phyloP scores from a whole-genome alignment of 2,329 filamentous ascomycete species.

The Colletotrichum coccodes region DNA sequence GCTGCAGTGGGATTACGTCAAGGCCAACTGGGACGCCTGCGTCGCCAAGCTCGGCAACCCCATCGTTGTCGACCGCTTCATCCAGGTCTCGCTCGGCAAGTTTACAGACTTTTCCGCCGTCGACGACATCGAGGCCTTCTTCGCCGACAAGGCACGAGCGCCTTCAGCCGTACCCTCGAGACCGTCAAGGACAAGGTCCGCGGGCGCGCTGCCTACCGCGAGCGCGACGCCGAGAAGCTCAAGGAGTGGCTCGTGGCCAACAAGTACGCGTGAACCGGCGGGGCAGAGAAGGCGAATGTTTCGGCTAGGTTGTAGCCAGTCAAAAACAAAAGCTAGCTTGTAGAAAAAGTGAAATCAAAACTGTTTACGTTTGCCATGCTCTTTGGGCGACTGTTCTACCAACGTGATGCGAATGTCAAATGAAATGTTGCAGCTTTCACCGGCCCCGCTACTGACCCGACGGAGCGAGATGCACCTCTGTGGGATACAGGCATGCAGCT shows the following conservation, averaged over 20 bases:
- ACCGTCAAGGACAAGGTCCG: constrained; percentile 88
- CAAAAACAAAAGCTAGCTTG: not conserved
- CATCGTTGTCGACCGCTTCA: constrained; percentile 88
- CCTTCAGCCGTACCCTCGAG: constrained; percentile 86
- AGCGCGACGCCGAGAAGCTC: constrained; percentile 77
- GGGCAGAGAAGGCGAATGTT: not conserved
- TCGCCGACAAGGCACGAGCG: constrained; percentile 83
- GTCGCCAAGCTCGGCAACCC: constrained; percentile 81
- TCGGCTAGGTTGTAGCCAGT: constrained; percentile 13
- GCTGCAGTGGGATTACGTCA: constrained; percentile 86
- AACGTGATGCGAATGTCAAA: not conserved
- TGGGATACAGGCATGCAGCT: fast-evolving
- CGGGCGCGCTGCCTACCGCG: constrained; percentile 83
- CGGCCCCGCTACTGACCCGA: not conserved
- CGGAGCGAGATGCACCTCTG: not conserved
- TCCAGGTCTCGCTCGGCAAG: constrained; percentile 80
- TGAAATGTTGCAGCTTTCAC: too few relatives aligned
- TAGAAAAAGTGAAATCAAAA: not conserved
- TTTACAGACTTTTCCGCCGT: constrained; percentile 78
- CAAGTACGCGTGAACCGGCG: constrained; percentile 45
- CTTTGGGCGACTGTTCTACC: not conserved
- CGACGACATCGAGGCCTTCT: constrained; percentile 85
- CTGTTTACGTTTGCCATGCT: not conserved
- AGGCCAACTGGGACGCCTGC: constrained; percentile 82
- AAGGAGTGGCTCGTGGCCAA: constrained; percentile 80